Evolutionary conservation across 805 yeast genomes (phyloP).

Genomic region (Maudiozyma pseudohumilis): DNA sequence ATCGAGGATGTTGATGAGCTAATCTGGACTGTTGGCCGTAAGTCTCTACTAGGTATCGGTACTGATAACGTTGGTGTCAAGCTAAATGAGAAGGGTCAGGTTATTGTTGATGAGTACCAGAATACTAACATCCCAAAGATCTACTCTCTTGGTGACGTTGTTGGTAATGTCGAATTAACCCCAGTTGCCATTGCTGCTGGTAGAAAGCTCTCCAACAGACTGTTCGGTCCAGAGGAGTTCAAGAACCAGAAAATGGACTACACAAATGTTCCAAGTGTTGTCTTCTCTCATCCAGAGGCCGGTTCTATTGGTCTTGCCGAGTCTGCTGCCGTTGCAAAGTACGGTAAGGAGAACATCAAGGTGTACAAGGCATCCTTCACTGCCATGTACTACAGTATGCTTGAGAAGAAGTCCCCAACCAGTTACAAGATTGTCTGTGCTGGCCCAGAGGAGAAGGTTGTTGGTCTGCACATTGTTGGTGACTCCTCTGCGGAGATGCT

Average conservation of each 20-base stretch:
- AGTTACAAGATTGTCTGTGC: conserved; percentile 72
- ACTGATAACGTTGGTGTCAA: conserved; percentile 68
- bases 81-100: conserved; percentile 47
- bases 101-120: conserved; percentile 82
- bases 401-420: conserved; percentile 73
- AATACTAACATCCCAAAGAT: conserved; percentile 61
- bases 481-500: conserved; percentile 84
- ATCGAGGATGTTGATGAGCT: conserved; percentile 72
- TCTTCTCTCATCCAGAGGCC: conserved; percentile 97
- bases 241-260: conserved; percentile 76
- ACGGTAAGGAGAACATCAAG: conserved; percentile 72
- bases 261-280: conserved; percentile 81
- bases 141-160: conserved; percentile 88
- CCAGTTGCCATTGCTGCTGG: conserved; percentile 99
- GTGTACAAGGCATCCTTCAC: conserved; percentile 75
- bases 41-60: conserved; percentile 62
- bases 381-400: conserved; percentile 88
- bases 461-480: conserved; percentile 91
- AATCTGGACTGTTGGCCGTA: conserved; percentile 93
- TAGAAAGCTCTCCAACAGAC: conserved; percentile 80
- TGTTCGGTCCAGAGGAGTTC: conserved; percentile 72
- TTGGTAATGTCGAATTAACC: conserved; percentile 86
- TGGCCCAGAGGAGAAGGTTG: conserved; percentile 83
- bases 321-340: conserved; percentile 63
- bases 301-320: conserved; percentile 88